Evolutionary conservation across 2,329 filamentous ascomycete species (phyloP).

Genomic region (Emergomyces orientalis): DNA sequence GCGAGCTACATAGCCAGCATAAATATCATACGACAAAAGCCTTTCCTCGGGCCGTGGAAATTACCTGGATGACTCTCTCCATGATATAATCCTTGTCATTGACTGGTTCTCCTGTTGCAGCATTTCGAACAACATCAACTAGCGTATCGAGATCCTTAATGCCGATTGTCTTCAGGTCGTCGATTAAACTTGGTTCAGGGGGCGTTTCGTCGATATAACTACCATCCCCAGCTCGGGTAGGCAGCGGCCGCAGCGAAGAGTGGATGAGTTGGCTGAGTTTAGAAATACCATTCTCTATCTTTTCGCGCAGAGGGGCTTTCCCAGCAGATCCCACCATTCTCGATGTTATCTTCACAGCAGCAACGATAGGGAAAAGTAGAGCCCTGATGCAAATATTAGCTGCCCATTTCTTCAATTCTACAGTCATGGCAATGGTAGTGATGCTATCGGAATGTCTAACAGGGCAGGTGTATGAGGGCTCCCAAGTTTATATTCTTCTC

Average conservation of each 20-base stretch:
- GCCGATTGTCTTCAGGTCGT: conserved; percentile 41
- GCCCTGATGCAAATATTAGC: neutral
- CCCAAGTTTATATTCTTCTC: neutral
- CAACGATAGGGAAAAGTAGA: neutral
- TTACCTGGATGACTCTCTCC: conserved; percentile 46
- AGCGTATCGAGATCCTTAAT: conserved; percentile 38
- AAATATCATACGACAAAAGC: conserved; percentile 44
- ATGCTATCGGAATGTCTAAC: neutral
- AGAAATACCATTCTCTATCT: conserved; percentile 29
- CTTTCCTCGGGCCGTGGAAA: conserved; percentile 19
- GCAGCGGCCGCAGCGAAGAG: conserved; percentile 35
- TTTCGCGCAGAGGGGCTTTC: conserved; percentile 21
- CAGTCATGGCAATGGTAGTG: neutral
- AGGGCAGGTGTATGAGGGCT: neutral
- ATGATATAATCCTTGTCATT: conserved; percentile 56
- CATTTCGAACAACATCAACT: conserved; percentile 32
- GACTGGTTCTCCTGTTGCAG: conserved; percentile 43
- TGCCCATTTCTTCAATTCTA: neutral
- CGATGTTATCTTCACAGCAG: neutral
- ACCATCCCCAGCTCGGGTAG: conserved; percentile 34
- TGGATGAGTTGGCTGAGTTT: conserved; percentile 33
- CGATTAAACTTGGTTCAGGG: conserved; percentile 28
- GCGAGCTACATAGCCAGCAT: conserved; percentile 25
- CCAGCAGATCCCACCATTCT: conserved; percentile 19
- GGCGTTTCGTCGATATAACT: conserved; percentile 30